These are phyloP conservation scores for Apium graveolens DNA, from an alignment of 129 eudicot genomes.

Conservation along the genomic window DNA sequence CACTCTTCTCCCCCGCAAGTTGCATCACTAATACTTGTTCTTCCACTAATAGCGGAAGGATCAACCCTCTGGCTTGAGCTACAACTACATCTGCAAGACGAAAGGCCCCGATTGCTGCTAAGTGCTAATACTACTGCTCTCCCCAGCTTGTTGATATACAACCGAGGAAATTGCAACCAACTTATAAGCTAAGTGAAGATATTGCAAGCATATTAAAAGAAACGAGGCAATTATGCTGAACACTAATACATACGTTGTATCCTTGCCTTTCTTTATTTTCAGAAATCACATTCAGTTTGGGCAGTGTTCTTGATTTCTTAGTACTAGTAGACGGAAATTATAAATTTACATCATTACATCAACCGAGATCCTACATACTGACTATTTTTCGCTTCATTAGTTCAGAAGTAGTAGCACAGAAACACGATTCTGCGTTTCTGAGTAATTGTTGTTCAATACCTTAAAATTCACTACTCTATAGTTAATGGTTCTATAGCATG, in stretches of 20 bases:
- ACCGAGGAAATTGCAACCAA: neutral
- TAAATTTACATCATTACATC: too few relatives aligned
- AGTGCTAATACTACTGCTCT: neutral
- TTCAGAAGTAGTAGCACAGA: neutral
- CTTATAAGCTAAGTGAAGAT: neutral
- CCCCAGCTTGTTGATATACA: neutral
- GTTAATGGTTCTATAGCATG: slow-evolving; percentile 59
- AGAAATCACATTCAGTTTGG: too few relatives aligned
- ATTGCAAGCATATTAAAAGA: neutral
- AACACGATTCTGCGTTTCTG: neutral
- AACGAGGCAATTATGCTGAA: neutral
- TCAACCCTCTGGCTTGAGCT: slow-evolving; percentile 11
- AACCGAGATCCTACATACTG: too few relatives aligned
- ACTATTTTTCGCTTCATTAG: too few relatives aligned
- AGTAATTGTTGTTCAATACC: neutral
- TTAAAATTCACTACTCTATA: neutral
- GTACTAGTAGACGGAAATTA: too few relatives aligned
- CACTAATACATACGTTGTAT: neutral
- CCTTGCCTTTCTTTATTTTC: too few relatives aligned
- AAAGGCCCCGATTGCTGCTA: neutral
- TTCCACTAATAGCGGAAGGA: slow-evolving; percentile 43
- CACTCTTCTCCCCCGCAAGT: slow-evolving; percentile 19
- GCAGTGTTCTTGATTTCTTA: too few relatives aligned
- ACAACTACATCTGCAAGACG: neutral
- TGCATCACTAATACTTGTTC: slow-evolving; percentile 41